Evolutionary conservation across 2,329 filamentous ascomycete species (phyloP), one percentile per base, ranked within the genome.

Genomic region (Annulohypoxylon truncatum): DNA sequence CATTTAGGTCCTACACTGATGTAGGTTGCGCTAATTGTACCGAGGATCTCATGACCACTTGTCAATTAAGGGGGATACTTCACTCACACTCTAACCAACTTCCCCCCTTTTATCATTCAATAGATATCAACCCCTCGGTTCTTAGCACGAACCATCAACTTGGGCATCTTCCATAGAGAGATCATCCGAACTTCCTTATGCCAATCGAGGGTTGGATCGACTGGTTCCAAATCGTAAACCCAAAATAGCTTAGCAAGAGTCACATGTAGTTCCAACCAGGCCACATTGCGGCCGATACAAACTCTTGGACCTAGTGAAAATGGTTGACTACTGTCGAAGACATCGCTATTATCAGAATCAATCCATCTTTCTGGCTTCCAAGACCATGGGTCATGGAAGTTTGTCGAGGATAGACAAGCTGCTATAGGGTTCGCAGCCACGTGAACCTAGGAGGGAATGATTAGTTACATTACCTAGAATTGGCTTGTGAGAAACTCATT

Each of bases 121-220:
- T n/a, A n/a, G 18, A 51, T 13, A 7, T 22, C 18, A 40, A 58
- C 58, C 12, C 59, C 58, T 54, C 59, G 53, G 29, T 66, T 54
- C 59, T 28, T 59, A n/a, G 42, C 61, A 12, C 57, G 52, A 40
- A 65, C 31, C 56, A 50, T 65, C 20, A 67, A 33, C 3, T 18
- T 22, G n/a, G 73, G 73, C 57, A 73, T 74, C 42, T 56, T n/a
- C 73, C 74, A 76, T n/a, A 75, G 55, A 0, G 67, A 69, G 3
- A 66, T 48, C 71, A 74, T 70, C 4, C 64, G 51, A 7, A 68
- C 69, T 12, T 72, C 63, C 4, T 51, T 44, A n/a, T 68, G 70
- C 73, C 71, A 75, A 46, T 77, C 75, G 7, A 75, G 12, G 0
- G 51, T 48, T 33, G 50, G 46, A 18, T 73, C 56, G 1, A 71